Evolutionary conservation across 2,329 filamentous ascomycete species (phyloP).

Genomic region (Sporothrix humicola): DNA sequence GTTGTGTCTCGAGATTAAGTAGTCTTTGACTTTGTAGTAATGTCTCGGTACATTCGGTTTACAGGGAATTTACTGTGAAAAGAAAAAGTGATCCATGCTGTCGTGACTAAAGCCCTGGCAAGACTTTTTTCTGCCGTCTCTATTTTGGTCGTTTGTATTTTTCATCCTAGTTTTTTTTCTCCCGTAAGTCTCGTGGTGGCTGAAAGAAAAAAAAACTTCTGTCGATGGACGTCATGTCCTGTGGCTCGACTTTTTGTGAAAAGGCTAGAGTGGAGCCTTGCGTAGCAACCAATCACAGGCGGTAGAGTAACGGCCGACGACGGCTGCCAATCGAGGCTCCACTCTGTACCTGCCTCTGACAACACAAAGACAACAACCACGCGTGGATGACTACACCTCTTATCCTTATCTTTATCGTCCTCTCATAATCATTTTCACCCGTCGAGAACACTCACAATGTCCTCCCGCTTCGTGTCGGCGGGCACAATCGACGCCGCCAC

Average conservation of each 20-base stretch:
- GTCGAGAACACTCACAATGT: conserved; percentile 47
- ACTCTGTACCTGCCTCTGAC: neutral
- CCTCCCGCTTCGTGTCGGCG: conserved; percentile 61
- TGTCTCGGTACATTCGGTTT: no score
- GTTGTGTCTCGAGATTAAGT: neutral
- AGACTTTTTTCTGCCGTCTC: conserved; percentile 19
- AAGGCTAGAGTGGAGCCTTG: neutral
- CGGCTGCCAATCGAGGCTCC: neutral
- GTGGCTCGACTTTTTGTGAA: neutral
- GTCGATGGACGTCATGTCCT: no score
- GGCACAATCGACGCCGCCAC: conserved; percentile 56
- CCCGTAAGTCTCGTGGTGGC: conserved; percentile 20
- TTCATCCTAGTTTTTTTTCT: neutral
- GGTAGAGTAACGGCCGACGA: neutral
- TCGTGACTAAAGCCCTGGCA: neutral
- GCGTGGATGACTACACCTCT: neutral
- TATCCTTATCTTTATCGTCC: neutral
- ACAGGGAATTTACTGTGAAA: neutral
- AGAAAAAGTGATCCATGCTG: neutral
- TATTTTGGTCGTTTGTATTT: neutral
- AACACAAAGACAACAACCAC: neutral
- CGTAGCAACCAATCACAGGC: neutral
- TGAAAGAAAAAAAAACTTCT: conserved; percentile 1
- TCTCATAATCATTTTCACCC: neutral
- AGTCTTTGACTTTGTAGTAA: neutral